Conservation (phyloP, 495 filamentous ascomycete species). For the Talaromyces proteolyticus region DNA sequence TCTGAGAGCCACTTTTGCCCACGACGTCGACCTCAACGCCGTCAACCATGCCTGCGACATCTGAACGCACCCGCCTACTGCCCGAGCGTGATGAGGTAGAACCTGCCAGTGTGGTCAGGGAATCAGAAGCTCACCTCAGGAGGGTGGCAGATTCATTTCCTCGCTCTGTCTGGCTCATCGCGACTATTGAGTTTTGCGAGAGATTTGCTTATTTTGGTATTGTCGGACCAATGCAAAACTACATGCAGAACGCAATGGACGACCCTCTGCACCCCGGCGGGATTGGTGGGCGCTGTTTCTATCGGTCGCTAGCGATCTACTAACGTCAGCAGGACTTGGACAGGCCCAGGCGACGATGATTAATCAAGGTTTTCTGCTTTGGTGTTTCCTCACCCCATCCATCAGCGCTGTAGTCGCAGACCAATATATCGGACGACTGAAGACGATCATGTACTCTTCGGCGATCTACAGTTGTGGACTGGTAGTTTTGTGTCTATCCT, state of each 20-base stretch:
- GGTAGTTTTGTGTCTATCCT: slow-evolving; percentile 53
- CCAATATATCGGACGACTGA: slow-evolving; percentile 64
- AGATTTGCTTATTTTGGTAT: slow-evolving; percentile 64
- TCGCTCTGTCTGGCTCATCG: slow-evolving; percentile 51
- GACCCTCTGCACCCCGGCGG: slow-evolving; percentile 1
- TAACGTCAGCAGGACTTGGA: slow-evolving; percentile 36
- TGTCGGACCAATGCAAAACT: slow-evolving; percentile 2
- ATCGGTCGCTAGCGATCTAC: slow-evolving; percentile 2
- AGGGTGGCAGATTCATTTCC: slow-evolving; percentile 49
- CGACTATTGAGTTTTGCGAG: slow-evolving; percentile 58
- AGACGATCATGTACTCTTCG: slow-evolving; percentile 54
- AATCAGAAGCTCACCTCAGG: no score
- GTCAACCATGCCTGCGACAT: no score
- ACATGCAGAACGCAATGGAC: slow-evolving; percentile 4
- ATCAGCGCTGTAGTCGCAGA: slow-evolving; percentile 69
- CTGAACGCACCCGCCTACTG: no score
- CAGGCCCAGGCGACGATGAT: slow-evolving; percentile 50
- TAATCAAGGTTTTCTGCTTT: slow-evolving; percentile 59
- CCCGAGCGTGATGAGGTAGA: no score
- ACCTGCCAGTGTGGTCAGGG: no score
- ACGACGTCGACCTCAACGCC: no score
- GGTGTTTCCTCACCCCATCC: slow-evolving; percentile 66
- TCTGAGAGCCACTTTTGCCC: no score
- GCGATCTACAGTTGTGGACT: slow-evolving; percentile 53
- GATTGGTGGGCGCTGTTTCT: neutral